Evolutionary conservation across 2,329 filamentous ascomycete genomes (phyloP).

Genomic region (Zasmidium citrigriseum): DNA sequence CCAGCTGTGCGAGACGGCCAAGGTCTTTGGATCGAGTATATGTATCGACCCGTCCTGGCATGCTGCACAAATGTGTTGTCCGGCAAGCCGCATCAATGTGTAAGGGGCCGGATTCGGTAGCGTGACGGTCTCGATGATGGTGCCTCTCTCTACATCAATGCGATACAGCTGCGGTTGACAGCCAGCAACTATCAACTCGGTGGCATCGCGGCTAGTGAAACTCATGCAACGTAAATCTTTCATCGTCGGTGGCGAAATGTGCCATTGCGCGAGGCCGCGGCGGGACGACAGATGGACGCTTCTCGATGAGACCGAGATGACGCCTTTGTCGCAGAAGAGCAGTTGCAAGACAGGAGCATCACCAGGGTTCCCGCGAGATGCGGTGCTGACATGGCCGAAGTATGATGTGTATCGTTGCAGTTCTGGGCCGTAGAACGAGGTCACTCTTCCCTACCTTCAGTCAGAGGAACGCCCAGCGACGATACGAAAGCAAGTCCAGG

Average conservation of each 20-base stretch:
- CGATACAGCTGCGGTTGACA: conserved; percentile 83
- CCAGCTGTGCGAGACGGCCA: conserved; percentile 82
- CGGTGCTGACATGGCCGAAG: conserved; percentile 66
- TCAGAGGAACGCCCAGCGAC: conserved; percentile 5
- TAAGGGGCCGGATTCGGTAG: conserved; percentile 58
- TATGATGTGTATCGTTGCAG: conserved; percentile 90
- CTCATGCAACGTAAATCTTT: conserved; percentile 90
- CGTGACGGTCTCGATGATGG: conserved; percentile 43
- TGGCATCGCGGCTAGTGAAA: conserved; percentile 82
- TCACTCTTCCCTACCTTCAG: conserved; percentile 71
- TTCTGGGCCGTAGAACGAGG: conserved; percentile 83
- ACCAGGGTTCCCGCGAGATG: conserved; percentile 27
- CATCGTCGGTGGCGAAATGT: conserved; percentile 77
- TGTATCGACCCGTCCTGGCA: conserved; percentile 81
- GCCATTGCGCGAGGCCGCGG: conserved; percentile 83
- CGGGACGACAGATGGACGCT: conserved; percentile 88
- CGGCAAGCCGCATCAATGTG: conserved; percentile 85
- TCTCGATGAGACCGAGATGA: conserved; percentile 79
- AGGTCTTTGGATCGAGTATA: conserved; percentile 77
- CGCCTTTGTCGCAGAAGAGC: conserved; percentile 85
- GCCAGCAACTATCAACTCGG: conserved; percentile 83
- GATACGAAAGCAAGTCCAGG: background rate
- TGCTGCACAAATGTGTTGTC: conserved; percentile 86
- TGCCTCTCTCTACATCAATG: conserved; percentile 62
- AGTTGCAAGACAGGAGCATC: conserved; percentile 86